Conservation (phyloP, 345 rosid genomes). For the thale cress (Arabidopsis thaliana) region TAIR10.1 NC_003071.7:15734001-15734500, state of each 20-base stretch:
- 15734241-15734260: slow-evolving; percentile 38
- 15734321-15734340: slow-evolving; percentile 37
- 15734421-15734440: slow-evolving; percentile 36
- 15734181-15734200: slow-evolving; percentile 28
- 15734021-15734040: neutral
- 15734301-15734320: slow-evolving; percentile 44
- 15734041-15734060: neutral
- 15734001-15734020: neutral
- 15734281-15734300: slow-evolving; percentile 46
- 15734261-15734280: slow-evolving; percentile 44
- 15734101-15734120: neutral
- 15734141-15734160: slow-evolving; percentile 8
- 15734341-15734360: slow-evolving; percentile 25
- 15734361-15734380: neutral
- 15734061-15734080: slow-evolving; percentile 4
- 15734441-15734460: slow-evolving; percentile 32
- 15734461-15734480: neutral
- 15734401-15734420: slow-evolving; percentile 30
- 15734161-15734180: slow-evolving; percentile 40
- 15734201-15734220: slow-evolving; percentile 36
- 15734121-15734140: slow-evolving; percentile 27
- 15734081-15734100: slow-evolving; percentile 1
- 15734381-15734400: slow-evolving; percentile 16
- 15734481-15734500: neutral
- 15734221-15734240: slow-evolving; percentile 21